Evolutionary conservation across 208 protist species (phyloP).

Genomic region (Wallacemonas sp.): DNA sequence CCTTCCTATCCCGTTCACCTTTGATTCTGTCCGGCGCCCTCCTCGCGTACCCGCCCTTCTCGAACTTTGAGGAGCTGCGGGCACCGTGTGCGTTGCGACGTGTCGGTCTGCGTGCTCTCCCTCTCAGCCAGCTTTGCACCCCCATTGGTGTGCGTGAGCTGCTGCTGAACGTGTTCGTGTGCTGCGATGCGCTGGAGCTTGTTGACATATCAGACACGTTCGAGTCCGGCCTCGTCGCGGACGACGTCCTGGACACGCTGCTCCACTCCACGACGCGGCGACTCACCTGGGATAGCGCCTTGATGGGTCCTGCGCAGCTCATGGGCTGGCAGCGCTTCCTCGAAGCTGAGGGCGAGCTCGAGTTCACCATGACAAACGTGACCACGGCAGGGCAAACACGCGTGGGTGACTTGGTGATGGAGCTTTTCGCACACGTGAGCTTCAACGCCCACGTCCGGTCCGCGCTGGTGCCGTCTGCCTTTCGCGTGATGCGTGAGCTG

Average conservation of each 20-base stretch:
- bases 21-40: conserved; percentile 33
- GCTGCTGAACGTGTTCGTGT: conserved; percentile 76
- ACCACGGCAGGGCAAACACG: conserved; percentile 44
- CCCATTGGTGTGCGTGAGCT: conserved; percentile 64
- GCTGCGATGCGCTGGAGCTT: conserved; percentile 45
- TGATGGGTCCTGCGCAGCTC: conserved; percentile 5
- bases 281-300: conserved; percentile 1
- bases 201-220: conserved; percentile 68
- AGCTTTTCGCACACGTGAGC: conserved; percentile 66
- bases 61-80: conserved; percentile 36
- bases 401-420: conserved; percentile 62
- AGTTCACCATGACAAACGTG: conserved; percentile 47
- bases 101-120: conserved; percentile 51
- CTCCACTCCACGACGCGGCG: not conserved
- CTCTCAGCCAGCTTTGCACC: conserved; percentile 56
- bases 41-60: conserved; percentile 29
- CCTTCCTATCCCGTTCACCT: conserved; percentile 13
- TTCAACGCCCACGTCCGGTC: conserved; percentile 46
- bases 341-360: conserved; percentile 27
- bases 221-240: conserved; percentile 36
- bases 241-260: conserved; percentile 25
- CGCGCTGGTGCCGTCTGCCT: conserved; percentile 39
- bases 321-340: conserved; percentile 29
- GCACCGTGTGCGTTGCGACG: conserved; percentile 34
- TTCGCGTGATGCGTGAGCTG: conserved; percentile 53